Base-by-base conservation (phyloP, 2,329 filamentous ascomycete species). In the Fusarium fracticaudum region DNA sequence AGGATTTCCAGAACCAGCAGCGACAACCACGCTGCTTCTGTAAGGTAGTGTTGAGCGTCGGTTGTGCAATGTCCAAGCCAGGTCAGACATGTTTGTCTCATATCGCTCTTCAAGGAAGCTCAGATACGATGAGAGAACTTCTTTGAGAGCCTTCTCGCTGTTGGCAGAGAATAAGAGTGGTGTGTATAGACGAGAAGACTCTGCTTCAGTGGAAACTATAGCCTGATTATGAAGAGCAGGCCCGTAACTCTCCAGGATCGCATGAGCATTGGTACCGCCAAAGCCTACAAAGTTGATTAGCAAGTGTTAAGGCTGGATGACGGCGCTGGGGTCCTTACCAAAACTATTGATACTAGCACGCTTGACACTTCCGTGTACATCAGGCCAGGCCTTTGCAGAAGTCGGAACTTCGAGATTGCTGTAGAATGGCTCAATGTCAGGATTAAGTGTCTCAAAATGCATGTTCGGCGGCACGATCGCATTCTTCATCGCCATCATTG, bases 201-300 rank as follows among this genome's bases (percentile, higher is more conserved):
- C 20, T 41, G 12, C 13, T 26, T 31, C n/a, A 13, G 29, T 14
- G 7, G 18, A 4, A 1, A 11, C n/a, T 37, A 14, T 8, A 20
- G 22, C 13, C 24, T 12, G 35, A 2, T 8, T 37, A 2, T 37
- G 12, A 17, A 10, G 24, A 14, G 8, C 18, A 8, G n/a, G 43
- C 35, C 59, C 50, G 7, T 67, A 67, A 8, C 60, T 67, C 40
- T 69, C 66, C 3, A 69, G 6, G 5, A 74, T 74, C 0, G 65
- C 71, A 24, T 73, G 71, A 3, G 57, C 64, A 38, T 73, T 73
- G 3, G 64, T 72, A 7, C 71, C 71, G 6, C 71, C 71, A 10
- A 72, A 72, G 0, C 67, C 60, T 59, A 18, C 3, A 7, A 24
- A 9, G 3, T 1, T 20, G 10, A 13, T 45, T 33, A 31, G 13